Percentiles rank a stretch among this genome's conserved stretches.
Conservation (phyloP, 2,329 filamentous ascomycete species). For the Nigrograna mackinnonii region DNA sequence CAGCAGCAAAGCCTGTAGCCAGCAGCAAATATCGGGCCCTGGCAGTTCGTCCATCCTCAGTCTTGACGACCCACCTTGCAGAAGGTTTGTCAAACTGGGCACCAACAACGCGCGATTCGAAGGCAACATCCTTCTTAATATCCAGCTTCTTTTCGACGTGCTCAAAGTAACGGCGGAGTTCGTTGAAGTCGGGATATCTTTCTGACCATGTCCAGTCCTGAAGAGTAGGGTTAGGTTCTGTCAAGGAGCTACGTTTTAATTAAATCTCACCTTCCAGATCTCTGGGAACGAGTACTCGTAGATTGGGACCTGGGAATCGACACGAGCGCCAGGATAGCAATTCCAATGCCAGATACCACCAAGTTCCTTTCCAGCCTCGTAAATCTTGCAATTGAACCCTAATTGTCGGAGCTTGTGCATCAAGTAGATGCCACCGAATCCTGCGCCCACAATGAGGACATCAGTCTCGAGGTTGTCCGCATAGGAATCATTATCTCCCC, state of each 20-base stretch:
- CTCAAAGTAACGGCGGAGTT: slow-evolving; percentile 63
- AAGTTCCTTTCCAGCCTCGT: slow-evolving; percentile 44
- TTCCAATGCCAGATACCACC: slow-evolving; percentile 53
- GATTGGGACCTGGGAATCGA: slow-evolving; percentile 51
- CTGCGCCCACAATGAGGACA: slow-evolving; percentile 44
- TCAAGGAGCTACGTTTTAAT: neutral
- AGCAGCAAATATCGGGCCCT: slow-evolving; percentile 57
- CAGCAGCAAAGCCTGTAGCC: slow-evolving; percentile 62
- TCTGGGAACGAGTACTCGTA: slow-evolving; percentile 54
- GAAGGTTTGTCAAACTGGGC: slow-evolving; percentile 55
- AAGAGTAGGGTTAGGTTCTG: neutral
- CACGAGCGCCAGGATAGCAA: slow-evolving; percentile 50
- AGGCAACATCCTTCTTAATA: slow-evolving; percentile 61
- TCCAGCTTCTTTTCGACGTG: slow-evolving; percentile 60
- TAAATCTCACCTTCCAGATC: slow-evolving; percentile 44
- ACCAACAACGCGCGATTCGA: slow-evolving; percentile 59
- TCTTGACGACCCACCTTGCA: slow-evolving; percentile 56
- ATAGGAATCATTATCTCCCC: slow-evolving; percentile 31
- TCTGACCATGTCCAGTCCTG: slow-evolving; percentile 61
- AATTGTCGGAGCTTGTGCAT: slow-evolving; percentile 46
- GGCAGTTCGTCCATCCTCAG: slow-evolving; percentile 55
- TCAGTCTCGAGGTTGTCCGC: slow-evolving; percentile 40
- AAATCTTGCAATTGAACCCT: slow-evolving; percentile 45
- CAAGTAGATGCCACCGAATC: slow-evolving; percentile 46
- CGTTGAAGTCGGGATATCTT: slow-evolving; percentile 56